Conservation (phyloP, 1,284 basidiomycete genomes). For the Cutaneotrichosporon cyanovorans region DNA sequence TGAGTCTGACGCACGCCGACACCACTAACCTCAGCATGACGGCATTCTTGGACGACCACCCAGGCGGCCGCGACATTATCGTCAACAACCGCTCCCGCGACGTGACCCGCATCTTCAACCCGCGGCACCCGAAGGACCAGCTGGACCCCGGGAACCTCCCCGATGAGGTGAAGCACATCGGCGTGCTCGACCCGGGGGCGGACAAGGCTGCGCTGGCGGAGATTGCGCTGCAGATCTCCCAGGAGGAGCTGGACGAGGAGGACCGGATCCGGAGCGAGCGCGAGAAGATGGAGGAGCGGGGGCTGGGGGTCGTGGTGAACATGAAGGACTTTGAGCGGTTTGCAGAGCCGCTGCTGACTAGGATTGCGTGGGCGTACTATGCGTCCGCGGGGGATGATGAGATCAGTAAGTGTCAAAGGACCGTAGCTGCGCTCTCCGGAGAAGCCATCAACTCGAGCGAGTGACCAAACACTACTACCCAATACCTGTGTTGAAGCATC, state of each 20-base stretch:
- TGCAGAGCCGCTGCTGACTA: conserved; percentile 58
- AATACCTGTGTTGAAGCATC: too few relatives aligned
- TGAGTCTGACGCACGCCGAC: conserved; percentile 17
- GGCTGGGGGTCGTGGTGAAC: conserved; percentile 36
- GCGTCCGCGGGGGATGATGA: conserved; percentile 74
- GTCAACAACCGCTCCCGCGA: conserved; percentile 33
- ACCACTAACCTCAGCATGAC: conserved; percentile 29
- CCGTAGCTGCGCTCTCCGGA: too few relatives aligned
- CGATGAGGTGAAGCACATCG: conserved; percentile 27
- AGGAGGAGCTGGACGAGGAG: conserved; percentile 34
- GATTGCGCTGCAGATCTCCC: conserved; percentile 29
- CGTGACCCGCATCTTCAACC: conserved; percentile 39
- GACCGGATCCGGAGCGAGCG: conserved; percentile 25
- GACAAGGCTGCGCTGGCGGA: conserved; percentile 29
- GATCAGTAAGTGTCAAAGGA: conserved; percentile 53
- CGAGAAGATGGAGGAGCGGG: conserved; percentile 34
- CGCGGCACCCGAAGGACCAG: conserved; percentile 40
- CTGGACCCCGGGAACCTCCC: conserved; percentile 35
- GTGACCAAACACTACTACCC: too few relatives aligned
- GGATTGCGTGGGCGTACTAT: conserved; percentile 73
- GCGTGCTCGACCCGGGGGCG: conserved; percentile 15
- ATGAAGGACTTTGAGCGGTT: conserved; percentile 48
- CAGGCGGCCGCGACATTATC: conserved; percentile 42
- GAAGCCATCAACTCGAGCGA: too few relatives aligned
- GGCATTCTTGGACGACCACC: conserved; percentile 38